phyloP scores from a whole-genome alignment of 2,329 filamentous ascomycete genomes.

The Xylaria arbuscula region DNA sequence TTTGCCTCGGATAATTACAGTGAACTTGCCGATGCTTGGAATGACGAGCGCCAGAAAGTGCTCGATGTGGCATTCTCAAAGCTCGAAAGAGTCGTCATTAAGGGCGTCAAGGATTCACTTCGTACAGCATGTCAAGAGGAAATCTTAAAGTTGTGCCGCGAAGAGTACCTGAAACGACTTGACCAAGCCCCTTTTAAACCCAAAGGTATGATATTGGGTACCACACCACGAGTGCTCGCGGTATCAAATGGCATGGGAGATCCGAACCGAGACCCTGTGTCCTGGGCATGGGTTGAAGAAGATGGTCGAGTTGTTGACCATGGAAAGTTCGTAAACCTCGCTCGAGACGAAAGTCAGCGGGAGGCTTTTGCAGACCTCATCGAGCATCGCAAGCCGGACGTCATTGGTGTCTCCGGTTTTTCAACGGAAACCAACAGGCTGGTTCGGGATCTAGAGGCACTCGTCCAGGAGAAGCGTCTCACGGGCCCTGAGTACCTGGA shows the following conservation, averaged over 20 bases:
- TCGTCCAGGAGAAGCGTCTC: slow-evolving; percentile 82
- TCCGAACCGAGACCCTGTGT: slow-evolving; percentile 78
- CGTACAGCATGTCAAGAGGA: slow-evolving; percentile 94
- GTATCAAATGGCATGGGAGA: slow-evolving; percentile 87
- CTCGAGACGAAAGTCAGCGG: slow-evolving; percentile 73
- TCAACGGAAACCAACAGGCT: slow-evolving; percentile 87
- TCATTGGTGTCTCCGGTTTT: slow-evolving; percentile 89
- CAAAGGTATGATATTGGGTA: slow-evolving; percentile 89
- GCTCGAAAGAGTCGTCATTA: slow-evolving; percentile 84
- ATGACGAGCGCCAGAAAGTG: slow-evolving; percentile 84
- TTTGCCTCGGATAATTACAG: slow-evolving; percentile 97
- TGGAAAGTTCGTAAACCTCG: slow-evolving; percentile 85
- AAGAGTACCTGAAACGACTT: slow-evolving; percentile 87
- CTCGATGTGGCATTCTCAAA: slow-evolving; percentile 84
- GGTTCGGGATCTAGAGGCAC: slow-evolving; percentile 80
- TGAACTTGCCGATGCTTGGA: slow-evolving; percentile 95
- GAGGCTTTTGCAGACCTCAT: slow-evolving; percentile 82
- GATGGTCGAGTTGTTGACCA: slow-evolving; percentile 90
- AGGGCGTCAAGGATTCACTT: slow-evolving; percentile 93
- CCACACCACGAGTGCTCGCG: slow-evolving; percentile 85
- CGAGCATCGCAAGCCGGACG: slow-evolving; percentile 83
- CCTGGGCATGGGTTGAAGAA: slow-evolving; percentile 94
- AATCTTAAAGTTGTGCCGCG: slow-evolving; percentile 86
- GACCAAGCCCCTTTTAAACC: slow-evolving; percentile 98
- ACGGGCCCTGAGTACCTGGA: slow-evolving; percentile 86